Evolutionary conservation across 164 flowering plant species (phyloP), one percentile per base, ranked within the genome.

Genomic region (Echeveria elegans): DNA sequence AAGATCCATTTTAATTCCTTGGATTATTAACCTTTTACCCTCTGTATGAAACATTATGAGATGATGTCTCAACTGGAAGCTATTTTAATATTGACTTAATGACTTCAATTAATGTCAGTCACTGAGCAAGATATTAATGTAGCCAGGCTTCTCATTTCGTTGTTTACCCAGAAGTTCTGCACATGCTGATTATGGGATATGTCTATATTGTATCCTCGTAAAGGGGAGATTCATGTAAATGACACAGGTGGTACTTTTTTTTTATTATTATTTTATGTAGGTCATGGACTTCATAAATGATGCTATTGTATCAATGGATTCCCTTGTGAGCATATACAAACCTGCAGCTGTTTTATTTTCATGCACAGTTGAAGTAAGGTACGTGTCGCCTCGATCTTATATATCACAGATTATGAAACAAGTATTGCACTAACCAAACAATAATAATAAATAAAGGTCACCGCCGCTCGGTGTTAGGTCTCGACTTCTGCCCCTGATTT

Each of bases 231-330:
- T 53, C 59, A 10, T 53, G 28, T 29, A 8, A 7, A 53, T 53
- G 12, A 9, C 10, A 53, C 24, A 9, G 11, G 38, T 66, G 36
- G 41, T 7, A n/a, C 38, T 28, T 56, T 14, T 5, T 21, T n/a
- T 52, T 26, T 63, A 31, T 36, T 75, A 36, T 58, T 69, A 64
- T 63, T 23, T 40, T 63, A 11, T 38, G 30, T 75, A 95, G 99
- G 99, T 92, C 29, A 82, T 92, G 90, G 97, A 95, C 83, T 92
- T 95, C 71, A 69, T 90, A 67, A 95, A 95, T 82, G 99, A 95
- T 77, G 90, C 96, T 64, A 75, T 88, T 74, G 84, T 80, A 38
- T 81, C 92, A 18, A 63, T 95, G 84, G 88, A 88, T 75, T 82
- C 94, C 65, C 84, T 92, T 78, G 82, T 90, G 59, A 70, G 62